Evolutionary conservation across 371 early-diverging fungal species (phyloP), one percentile per base, ranked within the genome.

Genomic region (Mortierella sp.): DNA sequence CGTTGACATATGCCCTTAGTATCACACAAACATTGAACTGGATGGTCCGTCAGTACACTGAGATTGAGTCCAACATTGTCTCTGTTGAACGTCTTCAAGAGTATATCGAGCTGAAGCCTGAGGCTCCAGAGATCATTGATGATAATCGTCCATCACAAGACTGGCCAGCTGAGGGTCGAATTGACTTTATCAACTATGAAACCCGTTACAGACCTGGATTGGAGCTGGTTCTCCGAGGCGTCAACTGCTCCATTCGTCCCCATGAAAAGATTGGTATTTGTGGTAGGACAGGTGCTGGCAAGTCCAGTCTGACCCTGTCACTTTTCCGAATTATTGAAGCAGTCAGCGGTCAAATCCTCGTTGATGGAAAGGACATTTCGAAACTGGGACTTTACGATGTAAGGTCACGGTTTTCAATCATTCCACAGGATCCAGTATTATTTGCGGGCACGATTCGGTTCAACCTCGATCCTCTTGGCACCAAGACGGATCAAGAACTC

Each of bases 351-450:
- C 63, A 70, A 42, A 93, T 95, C 55, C 64, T 74, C 26, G 75
- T 83, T 42, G 92, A 98, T 72, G 95, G 93, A 37, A 85, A 94
- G 2, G 93, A 96, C 76, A 96, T 97, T 40, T 78, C 93, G 4
- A 84, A 83, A 13, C 76, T 97, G 9, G 93, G 94, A 5, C 83
- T 97, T 26, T 87, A 88, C 71, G 94, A 95, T 76, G 85, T 97
- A 59, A 86, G 94, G 59, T 92, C 91, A 42, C 89, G 90, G 6
- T 83, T 93, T 53, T 89, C 96, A 1, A 96, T 98, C 65, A 96
- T 98, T 76, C 97, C 98, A 22, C 98, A 98, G 84, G 98, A 97
- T 66, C 96, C 97, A 5, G 93, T 95, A n/a, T 80, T 98, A 47
- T 98, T 96, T 87, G 88, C 90, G 26, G 96, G 82, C 55, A 87